phyloP scores from a whole-genome alignment of 768 basidiomycete genomes.

The Panellus pusillus region DNA sequence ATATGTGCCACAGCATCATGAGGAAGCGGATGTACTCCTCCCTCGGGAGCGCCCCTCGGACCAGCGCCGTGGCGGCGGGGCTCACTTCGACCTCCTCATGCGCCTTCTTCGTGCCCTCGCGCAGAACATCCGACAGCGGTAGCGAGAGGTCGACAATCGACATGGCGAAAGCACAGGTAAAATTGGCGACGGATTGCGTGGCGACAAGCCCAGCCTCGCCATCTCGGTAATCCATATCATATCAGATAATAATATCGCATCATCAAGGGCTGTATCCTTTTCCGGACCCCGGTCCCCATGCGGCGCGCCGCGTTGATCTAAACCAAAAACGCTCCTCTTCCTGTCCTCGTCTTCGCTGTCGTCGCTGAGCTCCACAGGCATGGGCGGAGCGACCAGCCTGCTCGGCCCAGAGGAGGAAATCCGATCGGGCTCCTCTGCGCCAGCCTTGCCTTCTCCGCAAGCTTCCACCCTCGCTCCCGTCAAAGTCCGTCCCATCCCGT shows the following conservation, averaged over 20 bases:
- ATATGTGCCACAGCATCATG: constrained; percentile 79
- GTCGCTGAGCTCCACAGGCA: constrained; percentile 75
- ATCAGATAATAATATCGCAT: too few species aligned
- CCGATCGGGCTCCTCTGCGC: constrained; percentile 47
- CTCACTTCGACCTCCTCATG: constrained; percentile 62
- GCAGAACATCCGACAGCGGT: constrained; percentile 48
- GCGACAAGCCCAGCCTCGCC: neutral
- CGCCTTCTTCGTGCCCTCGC: constrained; percentile 47
- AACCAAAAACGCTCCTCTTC: constrained; percentile 47
- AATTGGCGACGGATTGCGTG: neutral
- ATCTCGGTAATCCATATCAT: too few species aligned
- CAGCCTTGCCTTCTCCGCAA: constrained; percentile 68
- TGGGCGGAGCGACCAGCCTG: constrained; percentile 54
- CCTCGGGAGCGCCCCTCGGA: constrained; percentile 57
- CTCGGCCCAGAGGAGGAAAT: constrained; percentile 34
- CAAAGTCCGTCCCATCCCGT: constrained; percentile 57
- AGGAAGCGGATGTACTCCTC: constrained; percentile 70
- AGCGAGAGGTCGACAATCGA: constrained; percentile 37
- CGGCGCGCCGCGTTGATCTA: too few species aligned
- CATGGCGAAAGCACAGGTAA: constrained; percentile 33
- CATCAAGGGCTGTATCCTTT: too few species aligned
- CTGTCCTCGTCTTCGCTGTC: constrained; percentile 76
- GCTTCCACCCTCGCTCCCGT: constrained; percentile 50
- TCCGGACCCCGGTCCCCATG: too few species aligned
- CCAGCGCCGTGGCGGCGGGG: constrained; percentile 54